These are phyloP conservation scores for Xerocomus minutiporus DNA, from an alignment of 1,284 basidiomycete genomes.

Conservation along the genomic window DNA sequence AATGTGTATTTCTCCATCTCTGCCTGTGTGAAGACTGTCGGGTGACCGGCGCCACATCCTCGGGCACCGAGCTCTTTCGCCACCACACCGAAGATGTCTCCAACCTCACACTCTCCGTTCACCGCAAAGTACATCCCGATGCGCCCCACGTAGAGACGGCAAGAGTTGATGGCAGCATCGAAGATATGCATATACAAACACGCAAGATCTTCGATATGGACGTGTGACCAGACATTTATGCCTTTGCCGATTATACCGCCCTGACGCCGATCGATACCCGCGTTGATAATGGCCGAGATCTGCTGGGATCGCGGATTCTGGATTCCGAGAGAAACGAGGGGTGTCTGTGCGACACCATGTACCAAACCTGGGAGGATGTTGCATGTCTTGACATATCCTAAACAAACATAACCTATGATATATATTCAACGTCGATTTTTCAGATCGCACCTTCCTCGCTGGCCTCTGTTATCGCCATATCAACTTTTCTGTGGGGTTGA, in stretches of 20 bases:
- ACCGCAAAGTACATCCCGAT: constrained; percentile 35
- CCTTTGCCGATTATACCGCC: constrained; percentile 34
- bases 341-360: constrained; percentile 23
- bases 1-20: no score
- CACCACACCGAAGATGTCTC: constrained; percentile 21
- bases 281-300: constrained; percentile 27
- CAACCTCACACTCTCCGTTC: constrained; percentile 26
- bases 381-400: constrained; percentile 31
- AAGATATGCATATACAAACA: constrained; percentile 31
- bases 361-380: constrained; percentile 30
- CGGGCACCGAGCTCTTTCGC: constrained; percentile 21
- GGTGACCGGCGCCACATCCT: constrained; percentile 22
- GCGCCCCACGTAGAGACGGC: constrained; percentile 15
- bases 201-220: constrained; percentile 33
- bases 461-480: neutral
- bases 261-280: constrained; percentile 27
- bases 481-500: constrained; percentile 34
- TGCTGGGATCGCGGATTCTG: constrained; percentile 27
- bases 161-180: constrained; percentile 28
- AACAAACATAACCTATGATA: neutral
- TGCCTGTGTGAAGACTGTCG: constrained; percentile 25
- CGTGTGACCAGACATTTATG: constrained; percentile 32
- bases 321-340: constrained; percentile 28
- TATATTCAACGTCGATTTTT: neutral
- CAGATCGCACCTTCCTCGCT: constrained; percentile 23